Percentiles rank a stretch among this genome's conserved stretches.
Evolutionary conservation across 805 yeast species (phyloP).

Genomic region (Metschnikowia chrysomelidarum): DNA sequence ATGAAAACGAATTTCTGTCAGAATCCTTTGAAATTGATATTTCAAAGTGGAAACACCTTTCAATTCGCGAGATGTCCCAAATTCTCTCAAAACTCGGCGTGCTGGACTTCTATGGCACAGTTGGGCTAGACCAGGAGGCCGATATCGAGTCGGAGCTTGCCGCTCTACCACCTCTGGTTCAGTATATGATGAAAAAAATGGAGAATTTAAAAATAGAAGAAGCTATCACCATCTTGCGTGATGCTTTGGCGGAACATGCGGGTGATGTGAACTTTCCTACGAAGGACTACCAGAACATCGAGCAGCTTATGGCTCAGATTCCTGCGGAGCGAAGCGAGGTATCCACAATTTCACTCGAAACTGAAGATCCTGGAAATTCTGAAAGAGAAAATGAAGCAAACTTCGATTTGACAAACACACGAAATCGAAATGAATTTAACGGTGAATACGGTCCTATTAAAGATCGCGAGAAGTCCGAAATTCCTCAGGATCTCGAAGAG

Average conservation of each 20-base stretch:
- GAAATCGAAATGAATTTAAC: too few species aligned
- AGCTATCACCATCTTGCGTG: constrained; percentile 33
- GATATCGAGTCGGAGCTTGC: too few species aligned
- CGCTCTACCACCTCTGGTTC: constrained; percentile 12
- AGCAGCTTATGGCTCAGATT: constrained; percentile 21
- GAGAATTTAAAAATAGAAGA: constrained; percentile 21
- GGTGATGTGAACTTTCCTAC: constrained; percentile 36
- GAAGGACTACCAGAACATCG: constrained; percentile 26
- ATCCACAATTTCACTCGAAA: constrained; percentile 7
- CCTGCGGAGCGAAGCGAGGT: constrained; percentile 18
- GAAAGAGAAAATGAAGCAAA: too few species aligned
- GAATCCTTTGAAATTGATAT: background rate
- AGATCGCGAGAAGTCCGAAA: too few species aligned
- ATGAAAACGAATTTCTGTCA: too few species aligned
- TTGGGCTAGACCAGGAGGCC: constrained; percentile 6
- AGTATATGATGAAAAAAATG: constrained; percentile 30
- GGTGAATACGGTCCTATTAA: too few species aligned
- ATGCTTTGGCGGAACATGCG: constrained; percentile 29
- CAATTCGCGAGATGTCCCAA: constrained; percentile 5
- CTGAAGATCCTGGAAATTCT: constrained; percentile 10
- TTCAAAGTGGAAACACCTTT: constrained; percentile 5
- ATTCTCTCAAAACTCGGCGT: constrained; percentile 16
- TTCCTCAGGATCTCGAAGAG: too few species aligned
- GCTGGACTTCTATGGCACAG: constrained; percentile 4
- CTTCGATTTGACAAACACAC: too few species aligned